Percentiles rank a stretch among this genome's conserved stretches.
These are phyloP conservation scores for Ophiocordyceps robertsii DNA, from an alignment of 2,329 filamentous ascomycete species.

Conservation along the genomic window DNA sequence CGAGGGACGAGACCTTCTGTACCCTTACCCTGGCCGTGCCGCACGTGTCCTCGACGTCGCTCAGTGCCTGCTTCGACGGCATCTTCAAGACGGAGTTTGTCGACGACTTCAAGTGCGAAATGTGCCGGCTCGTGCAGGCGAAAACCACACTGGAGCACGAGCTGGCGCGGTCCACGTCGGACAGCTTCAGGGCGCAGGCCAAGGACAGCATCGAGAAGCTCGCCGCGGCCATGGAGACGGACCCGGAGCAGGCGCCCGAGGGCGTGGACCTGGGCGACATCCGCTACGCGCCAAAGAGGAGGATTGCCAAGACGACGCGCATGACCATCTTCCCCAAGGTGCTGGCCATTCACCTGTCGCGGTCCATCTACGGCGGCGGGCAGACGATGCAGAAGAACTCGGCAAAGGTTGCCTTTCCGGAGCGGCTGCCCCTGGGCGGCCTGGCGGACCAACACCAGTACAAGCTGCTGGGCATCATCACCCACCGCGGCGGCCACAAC, in stretches of 20 bases:
- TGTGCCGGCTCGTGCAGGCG: constrained; percentile 76
- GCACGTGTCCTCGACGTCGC: constrained; percentile 63
- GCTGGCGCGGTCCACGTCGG: constrained; percentile 37
- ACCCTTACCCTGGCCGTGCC: constrained; percentile 87
- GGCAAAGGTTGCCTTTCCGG: constrained; percentile 86
- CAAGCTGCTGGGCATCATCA: constrained; percentile 74
- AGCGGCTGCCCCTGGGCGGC: constrained; percentile 70
- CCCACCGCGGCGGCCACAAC: constrained; percentile 89
- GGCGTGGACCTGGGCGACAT: constrained; percentile 64
- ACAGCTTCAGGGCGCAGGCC: constrained; percentile 35
- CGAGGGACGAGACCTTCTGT: constrained; percentile 74
- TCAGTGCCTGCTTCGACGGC: constrained; percentile 83
- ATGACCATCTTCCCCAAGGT: constrained; percentile 83
- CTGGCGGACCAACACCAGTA: constrained; percentile 69
- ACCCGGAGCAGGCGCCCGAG: constrained; percentile 66
- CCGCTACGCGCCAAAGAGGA: constrained; percentile 62
- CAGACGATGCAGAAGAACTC: constrained; percentile 80
- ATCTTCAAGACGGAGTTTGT: constrained; percentile 93
- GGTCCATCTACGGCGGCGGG: constrained; percentile 76
- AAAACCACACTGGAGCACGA: constrained; percentile 49
- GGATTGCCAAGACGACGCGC: constrained; percentile 76
- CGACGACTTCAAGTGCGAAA: constrained; percentile 92
- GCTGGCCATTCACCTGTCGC: constrained; percentile 80
- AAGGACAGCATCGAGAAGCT: constrained; percentile 51
- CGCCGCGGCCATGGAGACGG: constrained; percentile 54